phyloP scores from a whole-genome alignment of 305 asterid species.

The Fraxinus ornus region DNA sequence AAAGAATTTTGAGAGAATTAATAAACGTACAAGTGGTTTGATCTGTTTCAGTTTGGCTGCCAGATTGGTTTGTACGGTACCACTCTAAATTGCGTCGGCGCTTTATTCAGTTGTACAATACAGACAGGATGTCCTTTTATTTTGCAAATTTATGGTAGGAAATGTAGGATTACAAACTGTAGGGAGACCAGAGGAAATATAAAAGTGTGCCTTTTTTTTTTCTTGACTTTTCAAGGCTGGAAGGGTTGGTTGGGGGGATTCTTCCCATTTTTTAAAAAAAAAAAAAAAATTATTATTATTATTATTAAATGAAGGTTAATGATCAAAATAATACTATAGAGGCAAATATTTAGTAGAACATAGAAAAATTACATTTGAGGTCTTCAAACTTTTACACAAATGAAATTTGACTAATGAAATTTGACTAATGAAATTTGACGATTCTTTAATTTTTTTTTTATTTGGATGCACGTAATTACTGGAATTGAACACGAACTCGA shows the following conservation, averaged over 20 bases:
- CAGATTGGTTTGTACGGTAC: not conserved
- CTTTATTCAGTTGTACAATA: not conserved
- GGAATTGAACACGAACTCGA: not conserved
- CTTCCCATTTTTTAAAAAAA: not conserved
- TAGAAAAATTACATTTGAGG: too few species aligned
- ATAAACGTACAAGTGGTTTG: not conserved
- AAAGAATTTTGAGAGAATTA: not conserved
- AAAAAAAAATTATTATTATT: too few species aligned
- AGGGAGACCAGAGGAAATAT: not conserved
- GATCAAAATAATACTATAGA: too few species aligned
- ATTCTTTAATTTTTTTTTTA: too few species aligned
- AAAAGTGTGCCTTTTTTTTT: not conserved
- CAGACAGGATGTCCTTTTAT: not conserved
- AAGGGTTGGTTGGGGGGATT: not conserved
- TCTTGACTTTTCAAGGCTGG: not conserved
- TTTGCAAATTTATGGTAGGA: not conserved
- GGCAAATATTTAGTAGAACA: not conserved
- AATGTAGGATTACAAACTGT: not conserved
- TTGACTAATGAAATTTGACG: too few species aligned
- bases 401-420: too few species aligned
- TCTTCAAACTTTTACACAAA: too few species aligned
- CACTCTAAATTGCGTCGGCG: not conserved
- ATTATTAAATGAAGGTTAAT: too few species aligned
- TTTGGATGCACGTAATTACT: too few species aligned
- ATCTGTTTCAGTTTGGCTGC: not conserved